phyloP scores from a whole-genome alignment of 768 basidiomycete genomes.

The Pholiota molesta region DNA sequence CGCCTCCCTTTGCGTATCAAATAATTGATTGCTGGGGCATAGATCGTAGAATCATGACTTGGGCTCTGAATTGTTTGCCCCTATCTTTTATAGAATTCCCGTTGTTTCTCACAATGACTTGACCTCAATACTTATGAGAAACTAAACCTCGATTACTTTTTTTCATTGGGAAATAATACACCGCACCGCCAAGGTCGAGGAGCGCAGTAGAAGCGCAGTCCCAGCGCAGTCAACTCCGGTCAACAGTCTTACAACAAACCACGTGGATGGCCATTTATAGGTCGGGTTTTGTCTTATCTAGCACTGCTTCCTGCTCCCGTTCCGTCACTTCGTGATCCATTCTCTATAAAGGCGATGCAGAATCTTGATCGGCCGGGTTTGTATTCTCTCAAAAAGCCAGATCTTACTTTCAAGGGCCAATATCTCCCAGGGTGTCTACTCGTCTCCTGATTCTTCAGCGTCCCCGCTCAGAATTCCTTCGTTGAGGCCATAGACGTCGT shows the following conservation, averaged over 20 bases:
- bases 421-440: neutral
- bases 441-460: too few relatives aligned
- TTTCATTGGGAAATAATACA: too few relatives aligned
- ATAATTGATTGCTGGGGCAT: neutral
- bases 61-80: too few relatives aligned
- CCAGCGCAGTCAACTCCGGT: neutral
- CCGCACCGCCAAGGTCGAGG: too few relatives aligned
- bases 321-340: neutral
- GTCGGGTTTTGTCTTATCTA: neutral
- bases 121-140: too few relatives aligned
- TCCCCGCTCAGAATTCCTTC: neutral
- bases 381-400: neutral
- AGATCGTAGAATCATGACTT: neutral
- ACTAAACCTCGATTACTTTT: too few relatives aligned
- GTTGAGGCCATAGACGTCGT: neutral
- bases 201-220: too few relatives aligned
- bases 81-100: too few relatives aligned
- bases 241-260: neutral
- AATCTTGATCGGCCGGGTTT: neutral
- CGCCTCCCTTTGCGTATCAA: neutral
- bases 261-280: neutral
- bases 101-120: too few relatives aligned
- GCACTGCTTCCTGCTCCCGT: neutral
- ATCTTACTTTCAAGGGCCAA: neutral
- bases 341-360: neutral